Conservation (phyloP, 1,139 yeast species). For the Yamadazyma spencermartinsiae region DNA sequence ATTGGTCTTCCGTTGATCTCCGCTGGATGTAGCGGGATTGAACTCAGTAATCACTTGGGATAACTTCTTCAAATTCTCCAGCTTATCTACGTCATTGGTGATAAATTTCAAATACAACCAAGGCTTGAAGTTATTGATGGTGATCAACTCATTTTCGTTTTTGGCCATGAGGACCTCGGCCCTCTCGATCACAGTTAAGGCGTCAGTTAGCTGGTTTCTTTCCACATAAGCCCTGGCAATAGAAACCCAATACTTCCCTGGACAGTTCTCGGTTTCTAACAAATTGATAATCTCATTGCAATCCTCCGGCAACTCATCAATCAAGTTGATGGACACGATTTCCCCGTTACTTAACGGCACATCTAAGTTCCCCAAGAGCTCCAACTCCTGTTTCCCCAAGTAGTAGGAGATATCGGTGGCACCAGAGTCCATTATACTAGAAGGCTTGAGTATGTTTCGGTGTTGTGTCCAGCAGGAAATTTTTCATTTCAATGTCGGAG, state of each 20-base stretch:
- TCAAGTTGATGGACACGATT: slow-evolving; percentile 66
- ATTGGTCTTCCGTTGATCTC: slow-evolving; percentile 31
- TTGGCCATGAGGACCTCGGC: slow-evolving; percentile 24
- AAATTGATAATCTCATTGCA: slow-evolving; percentile 78
- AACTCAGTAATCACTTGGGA: slow-evolving; percentile 19
- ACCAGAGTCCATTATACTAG: slow-evolving; percentile 28
- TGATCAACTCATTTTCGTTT: slow-evolving; percentile 49
- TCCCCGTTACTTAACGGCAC: slow-evolving; percentile 72
- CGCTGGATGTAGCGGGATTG: slow-evolving; percentile 14
- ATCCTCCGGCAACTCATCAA: slow-evolving; percentile 83
- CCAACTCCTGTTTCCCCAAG: slow-evolving; percentile 34
- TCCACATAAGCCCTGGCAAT: slow-evolving; percentile 81
- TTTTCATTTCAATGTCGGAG: not conserved
- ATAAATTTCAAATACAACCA: slow-evolving; percentile 65
- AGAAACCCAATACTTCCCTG: slow-evolving; percentile 77
- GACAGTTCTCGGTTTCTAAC: slow-evolving; percentile 76
- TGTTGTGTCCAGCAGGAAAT: slow-evolving; percentile 1
- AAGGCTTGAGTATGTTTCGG: not conserved
- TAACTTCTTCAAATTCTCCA: slow-evolving; percentile 25
- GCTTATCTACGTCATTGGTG: slow-evolving; percentile 27
- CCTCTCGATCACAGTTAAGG: slow-evolving; percentile 60
- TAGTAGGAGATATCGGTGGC: slow-evolving; percentile 39
- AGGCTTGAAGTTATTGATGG: slow-evolving; percentile 62
- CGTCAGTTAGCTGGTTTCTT: slow-evolving; percentile 58
- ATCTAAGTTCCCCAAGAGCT: slow-evolving; percentile 45